Base-by-base conservation (phyloP, 2,329 filamentous ascomycete species). In the Ophiocordyceps robertsii region DNA sequence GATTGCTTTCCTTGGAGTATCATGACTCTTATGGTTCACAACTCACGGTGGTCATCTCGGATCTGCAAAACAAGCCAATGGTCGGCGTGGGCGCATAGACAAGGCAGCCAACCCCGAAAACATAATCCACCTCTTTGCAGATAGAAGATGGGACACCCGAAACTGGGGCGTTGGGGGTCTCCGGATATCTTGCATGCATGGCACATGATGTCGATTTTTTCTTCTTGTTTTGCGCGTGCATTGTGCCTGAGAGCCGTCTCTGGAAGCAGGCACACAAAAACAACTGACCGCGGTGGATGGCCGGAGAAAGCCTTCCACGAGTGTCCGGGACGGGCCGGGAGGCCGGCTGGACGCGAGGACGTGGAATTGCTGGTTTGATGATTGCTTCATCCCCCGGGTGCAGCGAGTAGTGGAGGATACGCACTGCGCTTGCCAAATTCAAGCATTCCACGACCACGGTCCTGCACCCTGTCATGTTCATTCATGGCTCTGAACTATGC, bases 181-280 rank as follows among this genome's bases (percentile, higher is more conserved):
- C 82, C 81, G 82, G 82, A 85, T 85, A 84, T 84, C 80, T 83
- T 76, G 78, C 80, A 82, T 76, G 78, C 80, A 82, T 78, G 69
- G 72, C 67, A 67, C 59, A 64, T 65, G 60, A 60, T 59, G 58
- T 69, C 64, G 61, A n/a, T 67, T 66, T 68, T 46, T 66, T 66
- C 32, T 27, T 60, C 57, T 59, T 58, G 55, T 60, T 57, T 55
- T 58, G 57, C 56, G 58, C 56, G 58, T n/a, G 38, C 60, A 64
- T 66, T 67, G 61, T 65, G 63, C 60, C 56, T 65, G 60, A 64
- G 62, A 66, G 59, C 60, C 62, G 58, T 59, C 59, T 62, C 58
- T 61, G 58, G 56, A 61, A 58, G 54, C 56, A 60, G 56, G 52
- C 56, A 53, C 56, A 27, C 9, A 27, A 64, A 64, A 63, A 64